A percentile compares a stretch with the other conserved stretches of the same genome.
Evolutionary conservation across 2,329 filamentous ascomycete species (phyloP).

Genomic region (Cercospora canescens): DNA sequence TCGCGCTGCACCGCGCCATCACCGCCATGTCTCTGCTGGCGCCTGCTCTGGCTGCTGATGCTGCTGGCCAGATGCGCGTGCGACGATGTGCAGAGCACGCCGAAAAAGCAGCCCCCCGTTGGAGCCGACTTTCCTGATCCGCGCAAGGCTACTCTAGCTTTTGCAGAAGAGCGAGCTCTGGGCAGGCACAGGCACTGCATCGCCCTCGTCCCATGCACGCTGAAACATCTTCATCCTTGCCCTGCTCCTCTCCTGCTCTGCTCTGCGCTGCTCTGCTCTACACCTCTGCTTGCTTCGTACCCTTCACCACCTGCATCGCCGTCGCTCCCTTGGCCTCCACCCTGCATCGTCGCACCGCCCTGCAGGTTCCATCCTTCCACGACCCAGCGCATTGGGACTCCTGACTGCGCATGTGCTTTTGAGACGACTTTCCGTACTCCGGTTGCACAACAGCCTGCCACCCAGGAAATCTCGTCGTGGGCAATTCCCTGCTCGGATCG

Average conservation of each 20-base stretch:
- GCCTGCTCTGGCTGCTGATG: neutral
- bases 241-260: neutral
- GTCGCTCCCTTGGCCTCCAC: neutral
- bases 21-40: neutral
- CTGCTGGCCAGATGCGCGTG: neutral
- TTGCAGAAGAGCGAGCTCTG: neutral
- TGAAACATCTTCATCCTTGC: neutral
- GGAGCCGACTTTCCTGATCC: neutral
- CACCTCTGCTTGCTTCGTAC: neutral
- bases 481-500: slow-evolving; percentile 10
- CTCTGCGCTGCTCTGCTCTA: neutral
- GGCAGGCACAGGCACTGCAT: neutral
- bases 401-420: neutral
- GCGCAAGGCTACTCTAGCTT: neutral
- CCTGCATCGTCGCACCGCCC: neutral
- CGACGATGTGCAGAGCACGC: neutral
- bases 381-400: neutral
- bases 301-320: neutral
- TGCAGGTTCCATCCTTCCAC: neutral
- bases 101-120: neutral
- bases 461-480: neutral
- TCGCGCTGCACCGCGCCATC: neutral
- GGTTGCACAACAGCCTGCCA: neutral
- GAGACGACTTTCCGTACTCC: neutral
- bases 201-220: no score